Evolutionary conservation across 1,284 basidiomycete species (phyloP).

Genomic region (Coniferiporia weirii): DNA sequence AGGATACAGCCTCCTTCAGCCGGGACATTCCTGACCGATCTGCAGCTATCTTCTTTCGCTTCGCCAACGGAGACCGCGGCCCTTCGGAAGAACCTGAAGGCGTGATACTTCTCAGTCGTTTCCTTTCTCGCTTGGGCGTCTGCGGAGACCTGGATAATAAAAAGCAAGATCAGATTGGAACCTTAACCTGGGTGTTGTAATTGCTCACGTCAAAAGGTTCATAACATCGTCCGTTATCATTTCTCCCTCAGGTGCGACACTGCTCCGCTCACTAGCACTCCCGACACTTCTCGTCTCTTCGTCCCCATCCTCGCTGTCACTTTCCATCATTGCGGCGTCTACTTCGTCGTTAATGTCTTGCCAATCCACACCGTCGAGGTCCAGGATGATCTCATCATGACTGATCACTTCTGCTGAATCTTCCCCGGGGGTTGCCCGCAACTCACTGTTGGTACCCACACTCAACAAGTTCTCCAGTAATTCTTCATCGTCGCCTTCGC

Average conservation of each 20-base stretch:
- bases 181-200: not conserved
- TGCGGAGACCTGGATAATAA: slow-evolving; percentile 38
- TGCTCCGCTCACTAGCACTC: slow-evolving; percentile 34
- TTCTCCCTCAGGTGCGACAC: slow-evolving; percentile 44
- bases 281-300: slow-evolving; percentile 32
- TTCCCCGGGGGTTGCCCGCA: slow-evolving; percentile 6
- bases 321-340: slow-evolving; percentile 81
- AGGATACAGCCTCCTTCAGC: slow-evolving; percentile 61
- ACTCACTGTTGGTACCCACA: slow-evolving; percentile 5
- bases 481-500: slow-evolving; percentile 46
- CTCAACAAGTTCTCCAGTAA: slow-evolving; percentile 23
- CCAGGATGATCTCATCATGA: slow-evolving; percentile 30
- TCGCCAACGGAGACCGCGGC: slow-evolving; percentile 65
- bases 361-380: slow-evolving; percentile 63
- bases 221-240: slow-evolving; percentile 38
- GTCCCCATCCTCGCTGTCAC: slow-evolving; percentile 51
- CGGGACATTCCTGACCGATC: slow-evolving; percentile 58
- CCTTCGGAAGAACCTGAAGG: slow-evolving; percentile 47
- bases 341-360: slow-evolving; percentile 79
- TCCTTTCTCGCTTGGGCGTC: slow-evolving; percentile 47
- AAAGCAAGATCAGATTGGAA: not conserved
- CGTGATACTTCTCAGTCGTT: slow-evolving; percentile 65
- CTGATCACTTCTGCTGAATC: slow-evolving; percentile 23
- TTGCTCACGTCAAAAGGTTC: not conserved
- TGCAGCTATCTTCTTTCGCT: slow-evolving; percentile 66